Conservation (phyloP, 148 eudicot genomes). For the Chenopodium quinoa region DNA sequence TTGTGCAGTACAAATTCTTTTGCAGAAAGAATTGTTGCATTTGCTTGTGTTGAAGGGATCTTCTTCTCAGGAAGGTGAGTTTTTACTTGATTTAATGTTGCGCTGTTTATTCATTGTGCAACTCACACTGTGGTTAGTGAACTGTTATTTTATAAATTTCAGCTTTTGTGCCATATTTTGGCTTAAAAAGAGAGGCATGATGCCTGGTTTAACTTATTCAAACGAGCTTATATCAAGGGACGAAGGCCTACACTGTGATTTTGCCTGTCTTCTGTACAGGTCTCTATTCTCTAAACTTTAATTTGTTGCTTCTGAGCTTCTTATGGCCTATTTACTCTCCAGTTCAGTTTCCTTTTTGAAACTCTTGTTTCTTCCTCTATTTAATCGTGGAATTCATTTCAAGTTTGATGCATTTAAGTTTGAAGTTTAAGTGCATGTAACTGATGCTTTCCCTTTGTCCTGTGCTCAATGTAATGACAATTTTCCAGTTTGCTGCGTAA, state of each 20-base stretch:
- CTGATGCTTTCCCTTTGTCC: not conserved
- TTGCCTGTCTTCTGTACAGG: slow-evolving; percentile 80
- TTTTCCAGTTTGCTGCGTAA: slow-evolving; percentile 47
- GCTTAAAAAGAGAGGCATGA: slow-evolving; percentile 84
- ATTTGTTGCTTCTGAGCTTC: not conserved
- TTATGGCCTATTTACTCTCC: not conserved
- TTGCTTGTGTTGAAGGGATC: slow-evolving; percentile 85
- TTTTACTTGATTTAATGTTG: not conserved
- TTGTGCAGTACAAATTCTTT: slow-evolving; percentile 60
- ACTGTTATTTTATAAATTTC: slow-evolving; percentile 19
- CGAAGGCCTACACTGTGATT: slow-evolving; percentile 87
- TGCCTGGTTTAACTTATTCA: slow-evolving; percentile 90
- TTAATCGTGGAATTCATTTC: not conserved
- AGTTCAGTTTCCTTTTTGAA: not conserved
- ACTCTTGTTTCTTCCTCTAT: not conserved
- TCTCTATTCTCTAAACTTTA: slow-evolving; percentile 15
- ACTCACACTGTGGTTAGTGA: not conserved
- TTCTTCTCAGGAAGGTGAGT: slow-evolving; percentile 83
- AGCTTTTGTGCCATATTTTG: slow-evolving; percentile 88
- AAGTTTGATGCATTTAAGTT: not conserved
- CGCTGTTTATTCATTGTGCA: not conserved
- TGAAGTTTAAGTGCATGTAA: not conserved
- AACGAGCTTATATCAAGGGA: slow-evolving; percentile 89
- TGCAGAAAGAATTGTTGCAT: slow-evolving; percentile 84
- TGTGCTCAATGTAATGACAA: slow-evolving; percentile 2